A percentile compares a stretch with the other conserved stretches of the same genome.
phyloP scores from a whole-genome alignment of 805 yeast genomes.

The Dipodascopsis uninucleata region DNA sequence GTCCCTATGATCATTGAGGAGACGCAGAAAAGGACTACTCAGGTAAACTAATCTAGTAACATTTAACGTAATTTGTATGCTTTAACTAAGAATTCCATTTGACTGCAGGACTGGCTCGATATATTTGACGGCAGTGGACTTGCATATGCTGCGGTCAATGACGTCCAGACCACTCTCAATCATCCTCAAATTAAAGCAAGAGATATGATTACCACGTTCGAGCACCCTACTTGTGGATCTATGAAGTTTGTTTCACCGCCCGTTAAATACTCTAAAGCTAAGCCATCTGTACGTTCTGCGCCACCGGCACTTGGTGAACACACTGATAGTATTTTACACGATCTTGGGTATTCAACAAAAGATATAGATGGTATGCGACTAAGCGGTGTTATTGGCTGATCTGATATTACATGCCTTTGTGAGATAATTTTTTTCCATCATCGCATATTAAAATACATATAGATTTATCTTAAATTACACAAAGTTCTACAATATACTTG shows the following conservation, averaged over 20 bases:
- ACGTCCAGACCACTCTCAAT: slow-evolving; percentile 37
- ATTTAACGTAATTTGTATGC: not conserved
- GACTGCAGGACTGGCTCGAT: slow-evolving; percentile 38
- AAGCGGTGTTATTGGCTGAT: too few species aligned
- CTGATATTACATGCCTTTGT: too few species aligned
- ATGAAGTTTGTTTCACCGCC: slow-evolving; percentile 40
- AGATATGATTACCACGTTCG: slow-evolving; percentile 37
- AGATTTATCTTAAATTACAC: too few species aligned
- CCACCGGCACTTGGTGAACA: slow-evolving; percentile 44
- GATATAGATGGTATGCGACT: too few species aligned
- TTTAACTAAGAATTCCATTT: not conserved
- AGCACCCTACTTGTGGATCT: slow-evolving; percentile 39
- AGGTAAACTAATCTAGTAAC: too few species aligned
- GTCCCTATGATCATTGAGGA: slow-evolving; percentile 36
- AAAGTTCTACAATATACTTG: too few species aligned
- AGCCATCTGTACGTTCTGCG: slow-evolving; percentile 35
- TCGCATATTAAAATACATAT: too few species aligned
- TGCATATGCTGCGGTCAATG: slow-evolving; percentile 44
- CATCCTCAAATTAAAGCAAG: slow-evolving; percentile 40
- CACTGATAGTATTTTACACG: slow-evolving; percentile 36
- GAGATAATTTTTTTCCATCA: too few species aligned
- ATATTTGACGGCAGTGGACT: slow-evolving; percentile 36
- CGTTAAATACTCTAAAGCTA: slow-evolving; percentile 39
- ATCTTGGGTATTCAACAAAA: slow-evolving; percentile 5
- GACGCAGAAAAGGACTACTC: slow-evolving; percentile 35